Conservation (phyloP, 352 stramenopile genomes). For the Phytophthora ohioensis region DNA sequence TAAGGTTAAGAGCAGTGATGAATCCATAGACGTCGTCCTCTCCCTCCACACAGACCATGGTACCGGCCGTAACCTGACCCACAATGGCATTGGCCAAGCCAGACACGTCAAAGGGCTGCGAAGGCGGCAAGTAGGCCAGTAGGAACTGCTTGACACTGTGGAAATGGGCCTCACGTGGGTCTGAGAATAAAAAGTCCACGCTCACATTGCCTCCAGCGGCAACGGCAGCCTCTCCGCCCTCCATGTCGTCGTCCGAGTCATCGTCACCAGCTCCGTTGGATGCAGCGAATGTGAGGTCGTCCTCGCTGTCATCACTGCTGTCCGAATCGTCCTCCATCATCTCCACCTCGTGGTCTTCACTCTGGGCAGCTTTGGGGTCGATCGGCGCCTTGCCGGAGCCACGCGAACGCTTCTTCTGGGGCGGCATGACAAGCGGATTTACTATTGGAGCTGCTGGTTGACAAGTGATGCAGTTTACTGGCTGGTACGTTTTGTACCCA, state of each 20-base stretch:
- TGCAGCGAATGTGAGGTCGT: slow-evolving; percentile 67
- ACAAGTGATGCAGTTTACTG: slow-evolving; percentile 11
- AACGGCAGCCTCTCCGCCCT: slow-evolving; percentile 54
- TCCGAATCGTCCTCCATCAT: slow-evolving; percentile 63
- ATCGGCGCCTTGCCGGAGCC: slow-evolving; percentile 28
- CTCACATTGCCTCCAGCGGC: slow-evolving; percentile 54
- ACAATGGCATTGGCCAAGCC: slow-evolving; percentile 82
- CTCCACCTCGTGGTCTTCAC: slow-evolving; percentile 43
- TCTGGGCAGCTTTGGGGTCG: slow-evolving; percentile 22
- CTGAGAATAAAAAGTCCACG: slow-evolving; percentile 88
- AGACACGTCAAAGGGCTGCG: slow-evolving; percentile 85
- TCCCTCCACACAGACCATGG: slow-evolving; percentile 84
- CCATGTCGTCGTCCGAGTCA: slow-evolving; percentile 66
- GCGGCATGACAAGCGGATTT: slow-evolving; percentile 24
- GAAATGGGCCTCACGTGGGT: slow-evolving; percentile 83
- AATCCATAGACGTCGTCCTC: slow-evolving; percentile 90
- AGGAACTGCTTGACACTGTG: slow-evolving; percentile 91
- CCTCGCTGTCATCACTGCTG: slow-evolving; percentile 56
- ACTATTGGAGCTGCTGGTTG: slow-evolving; percentile 15
- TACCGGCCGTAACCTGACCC: slow-evolving; percentile 73
- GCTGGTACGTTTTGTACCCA: slow-evolving; percentile 14
- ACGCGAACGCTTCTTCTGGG: slow-evolving; percentile 50
- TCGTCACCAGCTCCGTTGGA: slow-evolving; percentile 44
- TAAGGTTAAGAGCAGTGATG: slow-evolving; percentile 80
- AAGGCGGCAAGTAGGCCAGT: slow-evolving; percentile 72